Evolutionary conservation across 805 yeast species (phyloP), one percentile per base, ranked within the genome.

Genomic region (Wickerhamiella lipophila): DNA sequence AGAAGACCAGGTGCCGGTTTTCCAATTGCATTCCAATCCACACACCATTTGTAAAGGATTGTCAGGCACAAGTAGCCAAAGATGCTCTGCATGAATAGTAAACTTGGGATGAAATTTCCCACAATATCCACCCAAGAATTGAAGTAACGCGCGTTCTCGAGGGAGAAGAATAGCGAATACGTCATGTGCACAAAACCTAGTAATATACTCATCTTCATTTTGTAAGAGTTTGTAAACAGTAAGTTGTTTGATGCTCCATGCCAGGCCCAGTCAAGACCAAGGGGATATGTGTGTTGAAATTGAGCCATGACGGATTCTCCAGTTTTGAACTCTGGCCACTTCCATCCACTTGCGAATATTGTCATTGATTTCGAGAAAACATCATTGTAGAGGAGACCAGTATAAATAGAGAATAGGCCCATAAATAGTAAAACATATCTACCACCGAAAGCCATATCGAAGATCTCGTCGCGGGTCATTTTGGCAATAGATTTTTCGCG

Each of bases 131-230:
- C 78, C 51, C 64, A 65, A 25, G 92, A 83, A 35, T 77, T 68
- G 70, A 78, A 84, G 60, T 73, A 74, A 23, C 75, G 60, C 57
- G 82, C 83, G 64, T 92, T 92, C 47, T 82, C 86, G 52, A 80
- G 73, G 18, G 96, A 85, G 62, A 88, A 88, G 63, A 76, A 64
- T 60, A 78, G 78, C 7, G 95, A 84, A 67, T 89, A 92, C 4
- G 89, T 70, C 99, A 92, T 92, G 67, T 92, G 99, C 38, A 73
- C 68, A 67, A 82, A 89, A 3, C 99, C 99, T 88, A 92, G 83
- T 59, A 92, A 71, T 49, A 92, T 82, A 3, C 97, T 88, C 54
- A 92, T 71, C 63, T 92, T 92, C 99, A 92, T 92, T 71, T 92
- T 92, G 69, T 86, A 92, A 1, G 96, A 88, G 69, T 92, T 92